These are phyloP conservation scores for Pseudogymnoascus sp. DNA, from an alignment of 2,329 filamentous ascomycete species.

Conservation along the genomic window DNA sequence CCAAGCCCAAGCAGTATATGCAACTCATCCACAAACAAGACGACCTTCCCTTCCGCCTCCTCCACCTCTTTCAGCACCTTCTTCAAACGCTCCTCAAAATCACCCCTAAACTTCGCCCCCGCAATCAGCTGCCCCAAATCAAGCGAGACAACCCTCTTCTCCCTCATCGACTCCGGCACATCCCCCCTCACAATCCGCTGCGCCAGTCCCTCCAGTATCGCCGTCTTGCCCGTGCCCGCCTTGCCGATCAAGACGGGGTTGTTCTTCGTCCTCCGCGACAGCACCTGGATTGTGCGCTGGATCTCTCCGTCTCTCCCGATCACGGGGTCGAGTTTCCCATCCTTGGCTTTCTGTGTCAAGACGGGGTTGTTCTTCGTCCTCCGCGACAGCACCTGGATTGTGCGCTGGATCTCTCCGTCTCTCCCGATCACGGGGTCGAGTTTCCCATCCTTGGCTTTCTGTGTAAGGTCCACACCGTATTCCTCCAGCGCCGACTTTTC, in stretches of 20 bases:
- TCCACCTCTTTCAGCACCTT: slow-evolving; percentile 86
- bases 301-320: slow-evolving; percentile 91
- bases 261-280: slow-evolving; percentile 89
- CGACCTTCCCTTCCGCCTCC: slow-evolving; percentile 79
- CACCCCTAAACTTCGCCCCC: slow-evolving; percentile 88
- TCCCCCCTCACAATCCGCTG: slow-evolving; percentile 85
- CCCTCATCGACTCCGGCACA: slow-evolving; percentile 91
- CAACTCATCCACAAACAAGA: slow-evolving; percentile 91
- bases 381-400: slow-evolving; percentile 86
- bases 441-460: slow-evolving; percentile 75
- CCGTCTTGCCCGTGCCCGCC: slow-evolving; percentile 85
- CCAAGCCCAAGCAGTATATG: slow-evolving; percentile 87
- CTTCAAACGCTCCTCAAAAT: slow-evolving; percentile 92
- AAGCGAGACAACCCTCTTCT: slow-evolving; percentile 80
- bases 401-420: slow-evolving; percentile 84
- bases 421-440: slow-evolving; percentile 93
- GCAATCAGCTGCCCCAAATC: slow-evolving; percentile 91
- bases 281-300: slow-evolving; percentile 85
- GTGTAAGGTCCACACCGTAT: slow-evolving; percentile 85
- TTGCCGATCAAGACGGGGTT: slow-evolving; percentile 79
- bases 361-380: slow-evolving; percentile 85
- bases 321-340: slow-evolving; percentile 89
- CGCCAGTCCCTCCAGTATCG: slow-evolving; percentile 82
- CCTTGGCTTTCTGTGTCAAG: slow-evolving; percentile 74
- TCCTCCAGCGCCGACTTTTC: slow-evolving; percentile 86